These are phyloP conservation scores for Aspergillus olivimuriae DNA, from an alignment of 495 filamentous ascomycete species.

Conservation along the genomic window DNA sequence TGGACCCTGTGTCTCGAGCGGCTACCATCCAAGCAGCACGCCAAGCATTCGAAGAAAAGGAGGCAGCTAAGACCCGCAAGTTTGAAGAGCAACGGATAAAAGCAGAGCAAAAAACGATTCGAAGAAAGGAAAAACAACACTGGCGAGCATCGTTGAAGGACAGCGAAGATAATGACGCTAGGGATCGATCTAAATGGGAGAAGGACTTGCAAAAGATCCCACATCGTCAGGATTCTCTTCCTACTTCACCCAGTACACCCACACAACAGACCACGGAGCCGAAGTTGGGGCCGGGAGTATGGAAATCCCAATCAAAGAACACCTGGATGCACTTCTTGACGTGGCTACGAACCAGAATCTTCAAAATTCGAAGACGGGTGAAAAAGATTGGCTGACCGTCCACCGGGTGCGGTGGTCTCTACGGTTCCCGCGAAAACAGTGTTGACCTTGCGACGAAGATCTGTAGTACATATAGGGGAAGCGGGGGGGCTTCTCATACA, in stretches of 20 bases:
- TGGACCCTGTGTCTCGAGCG: slow-evolving; percentile 45
- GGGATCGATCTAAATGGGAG: too few relatives aligned
- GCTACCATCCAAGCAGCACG: slow-evolving; percentile 49
- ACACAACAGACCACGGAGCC: slow-evolving; percentile 6
- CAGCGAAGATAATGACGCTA: slow-evolving; percentile 12
- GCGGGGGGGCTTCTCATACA: too few relatives aligned
- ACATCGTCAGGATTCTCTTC: too few relatives aligned
- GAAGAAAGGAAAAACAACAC: slow-evolving; percentile 28
- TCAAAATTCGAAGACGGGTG: slow-evolving; percentile 37
- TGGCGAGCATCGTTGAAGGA: slow-evolving; percentile 14
- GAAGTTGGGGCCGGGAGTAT: slow-evolving; percentile 13
- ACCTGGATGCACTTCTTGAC: slow-evolving; percentile 44
- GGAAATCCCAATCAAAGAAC: slow-evolving; percentile 37
- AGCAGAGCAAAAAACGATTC: slow-evolving; percentile 37
- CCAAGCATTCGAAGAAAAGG: slow-evolving; percentile 51
- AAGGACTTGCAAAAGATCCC: neutral
- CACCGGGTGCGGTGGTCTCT: too few relatives aligned
- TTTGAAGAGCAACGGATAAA: slow-evolving; percentile 50
- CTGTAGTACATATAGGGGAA: too few relatives aligned
- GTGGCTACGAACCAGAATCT: slow-evolving; percentile 41
- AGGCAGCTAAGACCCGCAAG: slow-evolving; percentile 52
- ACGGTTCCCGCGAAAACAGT: too few relatives aligned
- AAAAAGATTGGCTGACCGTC: slow-evolving; percentile 21
- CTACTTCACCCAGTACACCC: neutral
- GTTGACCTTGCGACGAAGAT: too few relatives aligned